phyloP scores from a whole-genome alignment of 441 rosid genomes.

The Pelargonium fulgidum region DNA sequence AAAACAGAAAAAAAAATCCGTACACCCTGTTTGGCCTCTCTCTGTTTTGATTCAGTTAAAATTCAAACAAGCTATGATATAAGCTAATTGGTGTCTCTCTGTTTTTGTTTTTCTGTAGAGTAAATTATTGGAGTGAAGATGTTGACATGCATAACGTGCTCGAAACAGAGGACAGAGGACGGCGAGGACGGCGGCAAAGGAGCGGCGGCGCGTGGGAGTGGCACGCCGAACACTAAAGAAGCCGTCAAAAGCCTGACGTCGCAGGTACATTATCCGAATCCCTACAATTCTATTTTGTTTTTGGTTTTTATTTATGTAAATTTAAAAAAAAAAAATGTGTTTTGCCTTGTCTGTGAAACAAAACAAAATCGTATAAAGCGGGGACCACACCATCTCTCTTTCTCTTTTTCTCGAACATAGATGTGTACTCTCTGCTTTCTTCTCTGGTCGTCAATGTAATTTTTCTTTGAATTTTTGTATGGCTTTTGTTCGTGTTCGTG shows the following conservation, averaged over 20 bases:
- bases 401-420: neutral
- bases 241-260: slow-evolving; percentile 98
- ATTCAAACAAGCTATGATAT: neutral
- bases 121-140: slow-evolving; percentile 27
- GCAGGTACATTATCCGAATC: slow-evolving; percentile 44
- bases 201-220: slow-evolving; percentile 68
- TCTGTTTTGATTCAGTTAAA: neutral
- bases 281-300: slow-evolving; percentile 11
- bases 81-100: neutral
- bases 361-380: slow-evolving; percentile 23
- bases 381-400: slow-evolving; percentile 2
- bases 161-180: slow-evolving; percentile 55
- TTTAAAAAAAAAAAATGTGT: slow-evolving; percentile 10
- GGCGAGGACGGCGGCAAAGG: slow-evolving; percentile 58
- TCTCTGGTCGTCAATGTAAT: neutral
- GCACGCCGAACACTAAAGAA: slow-evolving; percentile 76
- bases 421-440: neutral
- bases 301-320: neutral
- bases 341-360: slow-evolving; percentile 31
- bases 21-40: no score
- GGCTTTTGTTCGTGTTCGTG: slow-evolving; percentile 3
- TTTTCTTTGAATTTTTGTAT: no score
- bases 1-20: neutral
- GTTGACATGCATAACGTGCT: slow-evolving; percentile 98
- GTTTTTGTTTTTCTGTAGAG: neutral